phyloP scores from a whole-genome alignment of 495 filamentous ascomycete species.

The Neurospora sp. region DNA sequence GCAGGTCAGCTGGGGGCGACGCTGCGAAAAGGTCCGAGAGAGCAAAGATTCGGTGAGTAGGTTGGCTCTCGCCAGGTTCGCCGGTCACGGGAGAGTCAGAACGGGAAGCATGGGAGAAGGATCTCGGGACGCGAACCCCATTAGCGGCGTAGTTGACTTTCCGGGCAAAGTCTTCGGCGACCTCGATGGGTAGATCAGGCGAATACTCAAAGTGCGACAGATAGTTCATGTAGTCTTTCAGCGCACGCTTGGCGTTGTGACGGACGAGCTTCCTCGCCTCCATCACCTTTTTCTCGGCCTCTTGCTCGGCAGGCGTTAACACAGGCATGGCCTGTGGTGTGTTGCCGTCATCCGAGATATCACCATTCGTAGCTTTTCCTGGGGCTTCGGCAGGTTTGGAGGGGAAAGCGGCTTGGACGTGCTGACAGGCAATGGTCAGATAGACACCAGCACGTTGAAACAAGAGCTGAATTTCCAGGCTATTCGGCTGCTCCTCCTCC shows the following conservation, averaged over 20 bases:
- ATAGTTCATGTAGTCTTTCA: conserved; percentile 60
- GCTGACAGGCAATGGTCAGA: conserved; percentile 55
- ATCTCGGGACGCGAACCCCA: conserved; percentile 17
- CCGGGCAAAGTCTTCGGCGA: conserved; percentile 56
- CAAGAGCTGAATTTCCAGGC: conserved; percentile 60
- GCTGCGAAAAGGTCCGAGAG: conserved; percentile 48
- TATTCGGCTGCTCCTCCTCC: conserved; percentile 62
- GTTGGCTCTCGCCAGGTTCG: not conserved
- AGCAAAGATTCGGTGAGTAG: conserved; percentile 26
- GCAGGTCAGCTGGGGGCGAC: conserved; percentile 44
- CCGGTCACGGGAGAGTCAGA: conserved; percentile 6
- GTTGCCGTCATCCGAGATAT: not conserved
- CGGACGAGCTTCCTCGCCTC: conserved; percentile 58
- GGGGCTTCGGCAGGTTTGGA: not conserved
- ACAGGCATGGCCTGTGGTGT: not conserved
- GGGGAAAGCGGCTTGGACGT: conserved; percentile 28
- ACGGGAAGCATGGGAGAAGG: not conserved
- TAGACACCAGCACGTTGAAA: conserved; percentile 72
- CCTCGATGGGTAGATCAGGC: conserved; percentile 51
- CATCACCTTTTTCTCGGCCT: conserved; percentile 33
- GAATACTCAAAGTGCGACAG: conserved; percentile 67
- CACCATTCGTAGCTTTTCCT: not conserved
- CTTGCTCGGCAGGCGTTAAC: conserved; percentile 23
- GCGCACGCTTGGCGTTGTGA: conserved; percentile 59
- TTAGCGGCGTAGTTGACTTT: conserved; percentile 49